phyloP scores from a whole-genome alignment of 805 yeast genomes.

The Candida pini region DNA sequence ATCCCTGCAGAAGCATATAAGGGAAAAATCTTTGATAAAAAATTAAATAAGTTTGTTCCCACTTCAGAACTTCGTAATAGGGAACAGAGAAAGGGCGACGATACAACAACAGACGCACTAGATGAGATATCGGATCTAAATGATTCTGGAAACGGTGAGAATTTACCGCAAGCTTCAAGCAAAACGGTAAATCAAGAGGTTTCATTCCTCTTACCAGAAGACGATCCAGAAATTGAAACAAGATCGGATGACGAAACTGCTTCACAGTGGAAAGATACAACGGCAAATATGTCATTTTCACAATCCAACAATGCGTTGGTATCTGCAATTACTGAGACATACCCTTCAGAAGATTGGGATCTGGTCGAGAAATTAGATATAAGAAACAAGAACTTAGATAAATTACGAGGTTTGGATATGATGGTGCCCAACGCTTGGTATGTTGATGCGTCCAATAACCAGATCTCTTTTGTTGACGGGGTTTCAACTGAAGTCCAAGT shows the following conservation, averaged over 20 bases:
- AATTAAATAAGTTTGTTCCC: conserved; percentile 19
- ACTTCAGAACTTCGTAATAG: conserved; percentile 12
- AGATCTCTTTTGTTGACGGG: conserved; percentile 39
- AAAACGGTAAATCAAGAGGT: conserved; percentile 12
- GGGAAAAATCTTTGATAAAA: conserved; percentile 26
- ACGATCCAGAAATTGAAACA: neutral
- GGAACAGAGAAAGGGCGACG: conserved; percentile 1
- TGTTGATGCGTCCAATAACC: conserved; percentile 38
- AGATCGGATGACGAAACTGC: conserved; percentile 1
- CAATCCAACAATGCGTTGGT: conserved; percentile 40
- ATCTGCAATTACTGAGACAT: conserved; percentile 38
- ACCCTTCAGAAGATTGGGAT: conserved; percentile 41
- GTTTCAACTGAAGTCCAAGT: conserved; percentile 35
- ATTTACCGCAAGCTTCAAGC: neutral
- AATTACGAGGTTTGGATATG: conserved; percentile 36
- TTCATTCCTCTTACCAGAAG: conserved; percentile 16
- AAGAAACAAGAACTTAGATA: conserved; percentile 30
- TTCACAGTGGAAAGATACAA: neutral
- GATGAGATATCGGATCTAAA: conserved; percentile 19
- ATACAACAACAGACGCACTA: conserved; percentile 12
- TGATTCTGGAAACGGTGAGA: conserved; percentile 1
- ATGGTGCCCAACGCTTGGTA: conserved; percentile 39
- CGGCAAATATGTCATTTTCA: conserved; percentile 40
- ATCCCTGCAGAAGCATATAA: conserved; percentile 28
- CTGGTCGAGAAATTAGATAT: conserved; percentile 33